Conservation (phyloP, 2,329 filamentous ascomycete genomes). For the Escovopsis sp. region DNA sequence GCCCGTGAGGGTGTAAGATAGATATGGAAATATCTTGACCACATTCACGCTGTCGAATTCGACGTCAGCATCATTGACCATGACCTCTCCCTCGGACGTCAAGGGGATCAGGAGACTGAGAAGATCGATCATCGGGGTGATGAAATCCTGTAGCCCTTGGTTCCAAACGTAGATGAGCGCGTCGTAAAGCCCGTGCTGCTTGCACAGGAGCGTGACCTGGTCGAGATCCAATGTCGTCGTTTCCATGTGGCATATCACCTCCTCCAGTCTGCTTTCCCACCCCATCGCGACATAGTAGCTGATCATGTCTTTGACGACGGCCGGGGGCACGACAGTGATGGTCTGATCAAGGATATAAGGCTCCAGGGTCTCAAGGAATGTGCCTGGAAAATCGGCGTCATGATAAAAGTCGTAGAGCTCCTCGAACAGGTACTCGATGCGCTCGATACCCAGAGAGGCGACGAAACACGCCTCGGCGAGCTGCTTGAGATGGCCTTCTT, state of each 20-base stretch:
- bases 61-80: slow-evolving; percentile 40
- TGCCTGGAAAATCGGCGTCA: slow-evolving; percentile 52
- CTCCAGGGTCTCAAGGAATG: slow-evolving; percentile 82
- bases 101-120: slow-evolving; percentile 50
- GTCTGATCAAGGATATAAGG: slow-evolving; percentile 70
- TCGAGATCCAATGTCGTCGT: slow-evolving; percentile 87
- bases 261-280: slow-evolving; percentile 67
- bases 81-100: slow-evolving; percentile 40
- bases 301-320: slow-evolving; percentile 74
- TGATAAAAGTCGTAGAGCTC: slow-evolving; percentile 86
- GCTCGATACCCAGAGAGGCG: slow-evolving; percentile 63
- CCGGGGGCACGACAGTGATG: slow-evolving; percentile 63
- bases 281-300: slow-evolving; percentile 64
- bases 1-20: slow-evolving; percentile 82
- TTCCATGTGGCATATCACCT: slow-evolving; percentile 87
- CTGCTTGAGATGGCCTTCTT: slow-evolving; percentile 52
- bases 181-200: slow-evolving; percentile 83
- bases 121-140: slow-evolving; percentile 79
- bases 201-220: slow-evolving; percentile 80
- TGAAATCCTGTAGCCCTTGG: slow-evolving; percentile 72
- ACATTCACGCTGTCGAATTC: slow-evolving; percentile 55
- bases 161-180: slow-evolving; percentile 97
- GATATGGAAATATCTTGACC: slow-evolving; percentile 84
- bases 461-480: slow-evolving; percentile 72
- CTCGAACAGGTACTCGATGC: slow-evolving; percentile 77